A percentile compares a stretch with the other conserved stretches of the same genome.
Conservation (phyloP, 495 filamentous ascomycete species). For the Penicillium egyptiacum region DNA sequence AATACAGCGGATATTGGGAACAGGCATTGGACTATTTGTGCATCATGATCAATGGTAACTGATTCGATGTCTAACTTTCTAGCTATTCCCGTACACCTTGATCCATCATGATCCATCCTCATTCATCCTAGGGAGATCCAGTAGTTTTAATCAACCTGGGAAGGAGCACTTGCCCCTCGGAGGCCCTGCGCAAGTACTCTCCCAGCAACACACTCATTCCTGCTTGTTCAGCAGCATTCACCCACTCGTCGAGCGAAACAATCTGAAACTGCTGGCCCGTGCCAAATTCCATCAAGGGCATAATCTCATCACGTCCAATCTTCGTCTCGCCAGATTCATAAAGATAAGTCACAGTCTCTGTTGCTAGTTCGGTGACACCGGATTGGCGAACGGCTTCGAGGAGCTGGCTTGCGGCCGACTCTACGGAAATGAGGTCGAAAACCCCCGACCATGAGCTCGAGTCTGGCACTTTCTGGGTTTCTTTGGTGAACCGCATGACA, state of each 20-base stretch:
- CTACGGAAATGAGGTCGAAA: slow-evolving; percentile 29
- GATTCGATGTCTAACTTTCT: not conserved
- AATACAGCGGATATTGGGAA: too few relatives aligned
- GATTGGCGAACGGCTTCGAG: slow-evolving; percentile 15
- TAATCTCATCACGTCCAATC: slow-evolving; percentile 18
- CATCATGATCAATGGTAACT: not conserved
- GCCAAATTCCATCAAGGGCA: slow-evolving; percentile 17
- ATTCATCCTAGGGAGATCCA: not conserved
- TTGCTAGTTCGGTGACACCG: not conserved
- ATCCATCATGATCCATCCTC: not conserved
- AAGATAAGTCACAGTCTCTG: not conserved
- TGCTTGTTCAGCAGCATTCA: slow-evolving; percentile 19
- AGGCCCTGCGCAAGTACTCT: slow-evolving; percentile 20
- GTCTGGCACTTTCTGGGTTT: slow-evolving; percentile 22
- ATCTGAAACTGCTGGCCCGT: slow-evolving; percentile 17
- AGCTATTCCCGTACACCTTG: not conserved
- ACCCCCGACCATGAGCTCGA: slow-evolving; percentile 21
- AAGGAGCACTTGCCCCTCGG: slow-evolving; percentile 20
- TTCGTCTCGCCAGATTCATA: slow-evolving; percentile 25
- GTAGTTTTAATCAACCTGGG: slow-evolving; percentile 21
- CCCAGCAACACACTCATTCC: slow-evolving; percentile 27
- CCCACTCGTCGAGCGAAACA: slow-evolving; percentile 20
- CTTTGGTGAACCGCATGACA: slow-evolving; percentile 22
- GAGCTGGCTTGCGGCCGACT: slow-evolving; percentile 23
- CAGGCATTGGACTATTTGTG: not conserved